Conservation (phyloP, 1,284 basidiomycete genomes). For the Ustilago hordei region DNA sequence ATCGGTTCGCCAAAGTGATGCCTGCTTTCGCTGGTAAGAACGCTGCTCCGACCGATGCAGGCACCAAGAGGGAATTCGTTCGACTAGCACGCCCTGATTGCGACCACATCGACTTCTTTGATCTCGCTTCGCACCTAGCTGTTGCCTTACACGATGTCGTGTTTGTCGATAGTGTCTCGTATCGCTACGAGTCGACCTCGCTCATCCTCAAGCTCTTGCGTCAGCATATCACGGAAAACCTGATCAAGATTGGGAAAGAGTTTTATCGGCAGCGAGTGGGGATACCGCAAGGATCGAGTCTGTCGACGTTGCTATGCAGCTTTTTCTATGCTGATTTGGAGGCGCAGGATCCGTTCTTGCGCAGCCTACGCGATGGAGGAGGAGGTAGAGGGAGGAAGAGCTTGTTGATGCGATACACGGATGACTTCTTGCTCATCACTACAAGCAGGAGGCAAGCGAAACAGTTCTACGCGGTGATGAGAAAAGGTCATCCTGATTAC, state of each 20-base stretch:
- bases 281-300: constrained; percentile 93
- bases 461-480: constrained; percentile 82
- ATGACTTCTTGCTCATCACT: constrained; percentile 93
- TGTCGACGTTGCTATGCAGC: constrained; percentile 85
- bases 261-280: constrained; percentile 89
- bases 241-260: constrained; percentile 77
- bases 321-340: constrained; percentile 92
- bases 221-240: constrained; percentile 89
- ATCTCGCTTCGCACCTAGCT: constrained; percentile 72
- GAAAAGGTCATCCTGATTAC: constrained; percentile 80
- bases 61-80: constrained; percentile 37
- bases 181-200: constrained; percentile 74
- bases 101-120: constrained; percentile 80
- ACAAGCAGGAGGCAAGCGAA: constrained; percentile 77
- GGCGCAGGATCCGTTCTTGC: constrained; percentile 72
- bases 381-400: constrained; percentile 2
- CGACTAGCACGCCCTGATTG: constrained; percentile 71
- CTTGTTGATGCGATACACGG: constrained; percentile 79
- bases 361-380: constrained; percentile 73
- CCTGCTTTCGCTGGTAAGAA: constrained; percentile 6
- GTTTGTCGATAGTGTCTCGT: constrained; percentile 85
- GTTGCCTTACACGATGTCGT: constrained; percentile 79
- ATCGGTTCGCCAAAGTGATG: constrained; percentile 57
- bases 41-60: constrained; percentile 3
- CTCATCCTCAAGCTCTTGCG: constrained; percentile 81